These are phyloP conservation scores for Cryptosporidium xiaoi DNA, from an alignment of 169 alveolate genomes.

Conservation along the genomic window DNA sequence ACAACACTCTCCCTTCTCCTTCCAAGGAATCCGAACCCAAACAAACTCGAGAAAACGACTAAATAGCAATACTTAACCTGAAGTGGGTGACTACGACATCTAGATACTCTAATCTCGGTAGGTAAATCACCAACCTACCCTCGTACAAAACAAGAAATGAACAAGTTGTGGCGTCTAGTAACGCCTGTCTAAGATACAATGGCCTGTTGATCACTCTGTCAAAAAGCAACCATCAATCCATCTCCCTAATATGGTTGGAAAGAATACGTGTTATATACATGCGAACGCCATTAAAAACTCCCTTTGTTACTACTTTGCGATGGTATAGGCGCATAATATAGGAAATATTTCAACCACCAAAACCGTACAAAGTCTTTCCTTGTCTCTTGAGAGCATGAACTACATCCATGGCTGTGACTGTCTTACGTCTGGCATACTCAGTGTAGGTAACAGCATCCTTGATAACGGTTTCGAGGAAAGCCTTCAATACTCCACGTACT, in stretches of 20 bases:
- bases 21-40: no score
- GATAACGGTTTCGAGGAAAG: slow-evolving; percentile 97
- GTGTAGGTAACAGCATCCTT: slow-evolving; percentile 99
- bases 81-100: no score
- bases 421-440: slow-evolving; percentile 99
- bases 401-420: slow-evolving; percentile 99
- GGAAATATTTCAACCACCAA: slow-evolving; percentile 93
- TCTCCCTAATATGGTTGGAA: slow-evolving; percentile 12
- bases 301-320: slow-evolving; percentile 32
- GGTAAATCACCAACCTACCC: no score
- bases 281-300: not conserved
- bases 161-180: slow-evolving; percentile 75
- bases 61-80: no score
- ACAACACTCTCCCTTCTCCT: not conserved
- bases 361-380: slow-evolving; percentile 99
- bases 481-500: slow-evolving; percentile 97
- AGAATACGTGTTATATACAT: slow-evolving; percentile 21
- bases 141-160: not conserved
- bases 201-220: slow-evolving; percentile 70
- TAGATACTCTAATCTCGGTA: no score
- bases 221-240: slow-evolving; percentile 67
- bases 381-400: slow-evolving; percentile 99
- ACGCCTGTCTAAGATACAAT: slow-evolving; percentile 68
- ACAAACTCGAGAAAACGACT: no score
- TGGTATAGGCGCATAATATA: slow-evolving; percentile 11